Evolutionary conservation across 176 grass and related monocot genomes (phyloP), one percentile per base, ranked within the genome.

Genomic region (Aegilops longissima): DNA sequence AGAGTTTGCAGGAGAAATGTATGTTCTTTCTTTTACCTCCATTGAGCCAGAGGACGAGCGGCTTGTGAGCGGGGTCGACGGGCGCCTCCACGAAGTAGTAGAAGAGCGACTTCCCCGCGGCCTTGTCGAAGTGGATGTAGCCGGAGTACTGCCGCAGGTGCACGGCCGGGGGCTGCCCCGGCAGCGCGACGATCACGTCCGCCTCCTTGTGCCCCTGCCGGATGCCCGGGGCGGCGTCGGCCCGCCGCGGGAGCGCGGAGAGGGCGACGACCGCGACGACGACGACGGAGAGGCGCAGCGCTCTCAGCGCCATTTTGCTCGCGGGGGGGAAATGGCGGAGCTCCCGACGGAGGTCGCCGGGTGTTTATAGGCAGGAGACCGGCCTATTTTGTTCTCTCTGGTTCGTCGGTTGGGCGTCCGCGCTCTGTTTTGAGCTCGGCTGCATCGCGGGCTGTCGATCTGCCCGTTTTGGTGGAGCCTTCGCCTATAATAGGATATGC

Each of bases 11-110:
- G 76, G n/a, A 69, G 52, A 8, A 3, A 56, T 42, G 40, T 42
- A 42, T 58, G 54, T 59, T 59, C 18, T 21, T 59, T 59, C 54
- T 36, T 45, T 14, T 66, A 93, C 94, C 94, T 90, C 94, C 94
- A 33, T 88, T 96, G 21, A 96, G 91, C 94, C 94, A 96, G 33
- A 96, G 42, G 36, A 96, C 36, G 6, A 96, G 82, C 4, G 94
- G 91, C 1, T 87, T 90, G 3, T 64, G 49, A 8, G 42, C 85
- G 4, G 89, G 18, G 40, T 88, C 77, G 52, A 27, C 7, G 51
- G 73, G 38, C 16, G 91, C 82, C 78, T 96, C 94, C 0, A 85
- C 91, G 1, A 96, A 96, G 85, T 96, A 96, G 73, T 93, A 96
- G 91, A 96, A 93, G 78, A 92, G 89, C 9, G 87, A 71, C 79